Percentiles rank a stretch among this genome's conserved stretches.
Evolutionary conservation across 192 early-diverging fungal genomes (phyloP).

Genomic region (Physocladia obscura): DNA sequence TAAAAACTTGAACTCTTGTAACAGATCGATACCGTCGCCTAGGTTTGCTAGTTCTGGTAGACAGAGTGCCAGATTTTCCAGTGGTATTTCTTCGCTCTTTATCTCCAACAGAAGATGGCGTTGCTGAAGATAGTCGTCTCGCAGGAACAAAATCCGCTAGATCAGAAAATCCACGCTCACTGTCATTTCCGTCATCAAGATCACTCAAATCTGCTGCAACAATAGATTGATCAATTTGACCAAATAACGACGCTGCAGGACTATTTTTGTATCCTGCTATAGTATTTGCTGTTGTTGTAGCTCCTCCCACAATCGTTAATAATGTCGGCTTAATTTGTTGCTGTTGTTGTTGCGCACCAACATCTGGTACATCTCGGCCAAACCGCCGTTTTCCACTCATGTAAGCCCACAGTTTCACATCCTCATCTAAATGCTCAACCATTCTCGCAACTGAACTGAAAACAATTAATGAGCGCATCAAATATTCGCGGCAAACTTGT

Average conservation of each 20-base stretch:
- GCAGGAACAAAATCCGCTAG: neutral
- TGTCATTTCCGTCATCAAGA: conserved; percentile 25
- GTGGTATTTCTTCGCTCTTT: neutral
- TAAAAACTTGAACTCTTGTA: conserved; percentile 17
- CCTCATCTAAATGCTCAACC: conserved; percentile 78
- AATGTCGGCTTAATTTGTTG: neutral
- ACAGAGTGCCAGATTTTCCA: too few species aligned
- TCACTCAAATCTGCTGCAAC: conserved; percentile 26
- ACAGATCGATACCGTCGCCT: neutral
- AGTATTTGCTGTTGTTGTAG: neutral
- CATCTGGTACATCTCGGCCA: neutral
- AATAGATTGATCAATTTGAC: conserved; percentile 8
- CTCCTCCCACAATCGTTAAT: neutral
- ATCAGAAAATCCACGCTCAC: neutral
- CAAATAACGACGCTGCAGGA: conserved; percentile 18
- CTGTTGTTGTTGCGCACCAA: neutral
- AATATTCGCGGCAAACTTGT: conserved; percentile 31
- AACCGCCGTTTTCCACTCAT: conserved; percentile 16
- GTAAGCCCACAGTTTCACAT: conserved; percentile 64
- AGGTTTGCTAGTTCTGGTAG: neutral
- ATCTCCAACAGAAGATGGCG: neutral
- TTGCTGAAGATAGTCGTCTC: neutral
- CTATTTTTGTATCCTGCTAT: neutral
- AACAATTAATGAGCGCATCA: conserved; percentile 65
- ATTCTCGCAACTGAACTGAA: conserved; percentile 75